Percentiles rank a stretch among this genome's conserved stretches.
Evolutionary conservation across 208 protist genomes (phyloP).

Genomic region (Acanthamoeba triangularis): DNA sequence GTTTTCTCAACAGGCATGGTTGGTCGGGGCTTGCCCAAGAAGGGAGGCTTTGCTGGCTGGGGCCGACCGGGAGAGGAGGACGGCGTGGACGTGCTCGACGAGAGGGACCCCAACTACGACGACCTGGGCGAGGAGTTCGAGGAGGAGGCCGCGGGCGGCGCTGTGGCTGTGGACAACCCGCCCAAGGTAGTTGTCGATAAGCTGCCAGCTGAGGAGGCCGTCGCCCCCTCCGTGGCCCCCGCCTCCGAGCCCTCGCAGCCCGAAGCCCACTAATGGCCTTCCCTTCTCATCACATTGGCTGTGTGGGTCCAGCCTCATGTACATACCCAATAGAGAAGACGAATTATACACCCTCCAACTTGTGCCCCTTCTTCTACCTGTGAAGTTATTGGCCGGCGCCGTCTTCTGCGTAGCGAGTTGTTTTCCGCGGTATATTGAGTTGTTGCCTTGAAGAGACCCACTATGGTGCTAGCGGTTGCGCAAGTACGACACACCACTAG

Average conservation of each 20-base stretch:
- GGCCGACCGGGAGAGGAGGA: slow-evolving; percentile 55
- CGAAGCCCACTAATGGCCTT: not conserved
- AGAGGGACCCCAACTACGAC: slow-evolving; percentile 53
- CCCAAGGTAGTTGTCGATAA: slow-evolving; percentile 8
- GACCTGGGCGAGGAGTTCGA: not conserved
- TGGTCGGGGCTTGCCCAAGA: slow-evolving; percentile 52
- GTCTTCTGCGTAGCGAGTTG: too few species aligned
- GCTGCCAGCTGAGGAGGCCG: not conserved
- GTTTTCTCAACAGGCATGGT: slow-evolving; percentile 24
- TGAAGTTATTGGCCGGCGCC: too few species aligned
- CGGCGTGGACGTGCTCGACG: slow-evolving; percentile 47
- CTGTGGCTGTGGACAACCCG: not conserved
- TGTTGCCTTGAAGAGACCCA: too few species aligned
- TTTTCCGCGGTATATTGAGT: too few species aligned
- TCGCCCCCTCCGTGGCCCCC: not conserved
- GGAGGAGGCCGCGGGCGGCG: not conserved
- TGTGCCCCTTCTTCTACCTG: too few species aligned
- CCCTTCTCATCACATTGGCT: not conserved
- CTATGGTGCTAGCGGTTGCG: too few species aligned
- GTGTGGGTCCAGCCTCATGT: not conserved
- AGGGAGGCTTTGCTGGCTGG: slow-evolving; percentile 69
- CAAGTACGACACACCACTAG: too few species aligned
- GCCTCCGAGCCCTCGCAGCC: not conserved
- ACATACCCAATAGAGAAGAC: not conserved
- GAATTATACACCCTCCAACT: too few species aligned